Percentiles rank a stretch among this genome's conserved stretches.
phyloP scores from a whole-genome alignment of 2,329 filamentous ascomycete genomes.

The Lachnellula occidentalis region DNA sequence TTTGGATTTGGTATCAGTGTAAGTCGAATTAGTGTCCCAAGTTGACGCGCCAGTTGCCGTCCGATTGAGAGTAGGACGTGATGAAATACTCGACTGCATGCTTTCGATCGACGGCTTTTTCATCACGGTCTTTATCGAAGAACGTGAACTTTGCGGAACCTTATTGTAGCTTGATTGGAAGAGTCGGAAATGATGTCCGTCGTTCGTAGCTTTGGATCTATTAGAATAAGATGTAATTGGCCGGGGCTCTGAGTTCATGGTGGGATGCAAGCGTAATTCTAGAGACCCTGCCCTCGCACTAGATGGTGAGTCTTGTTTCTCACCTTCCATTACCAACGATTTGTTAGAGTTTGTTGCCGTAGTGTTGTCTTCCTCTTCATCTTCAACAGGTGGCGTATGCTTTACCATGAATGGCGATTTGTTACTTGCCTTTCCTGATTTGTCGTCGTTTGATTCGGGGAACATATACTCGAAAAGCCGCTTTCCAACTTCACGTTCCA shows the following conservation, averaged over 20 bases:
- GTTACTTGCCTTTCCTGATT: conserved; percentile 40
- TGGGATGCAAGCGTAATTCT: conserved; percentile 78
- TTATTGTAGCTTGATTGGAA: conserved; percentile 37
- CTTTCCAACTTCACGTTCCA: conserved; percentile 89
- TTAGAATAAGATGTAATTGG: conserved; percentile 19
- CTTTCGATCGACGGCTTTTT: conserved; percentile 31
- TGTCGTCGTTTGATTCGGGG: conserved; percentile 58
- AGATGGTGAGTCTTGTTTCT: conserved; percentile 46
- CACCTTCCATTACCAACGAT: conserved; percentile 26
- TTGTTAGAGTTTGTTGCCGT: conserved; percentile 25
- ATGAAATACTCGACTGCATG: conserved; percentile 20
- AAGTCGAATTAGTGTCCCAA: conserved; percentile 21
- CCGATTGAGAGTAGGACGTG: conserved; percentile 24
- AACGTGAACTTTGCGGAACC: conserved; percentile 16
- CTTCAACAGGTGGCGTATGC: conserved; percentile 39
- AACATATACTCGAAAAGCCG: conserved; percentile 97
- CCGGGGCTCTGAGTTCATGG: conserved; percentile 54
- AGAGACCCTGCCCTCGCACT: conserved; percentile 65
- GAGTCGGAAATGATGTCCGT: conserved; percentile 36
- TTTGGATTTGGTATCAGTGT: conserved; percentile 33
- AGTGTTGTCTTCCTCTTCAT: conserved; percentile 30
- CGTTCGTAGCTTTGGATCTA: conserved; percentile 24
- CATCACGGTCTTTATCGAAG: conserved; percentile 18
- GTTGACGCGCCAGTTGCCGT: conserved; percentile 21
- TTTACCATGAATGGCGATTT: conserved; percentile 58